Conservation (phyloP, 257 asterid genomes). For the Paulownia fortunei region DNA sequence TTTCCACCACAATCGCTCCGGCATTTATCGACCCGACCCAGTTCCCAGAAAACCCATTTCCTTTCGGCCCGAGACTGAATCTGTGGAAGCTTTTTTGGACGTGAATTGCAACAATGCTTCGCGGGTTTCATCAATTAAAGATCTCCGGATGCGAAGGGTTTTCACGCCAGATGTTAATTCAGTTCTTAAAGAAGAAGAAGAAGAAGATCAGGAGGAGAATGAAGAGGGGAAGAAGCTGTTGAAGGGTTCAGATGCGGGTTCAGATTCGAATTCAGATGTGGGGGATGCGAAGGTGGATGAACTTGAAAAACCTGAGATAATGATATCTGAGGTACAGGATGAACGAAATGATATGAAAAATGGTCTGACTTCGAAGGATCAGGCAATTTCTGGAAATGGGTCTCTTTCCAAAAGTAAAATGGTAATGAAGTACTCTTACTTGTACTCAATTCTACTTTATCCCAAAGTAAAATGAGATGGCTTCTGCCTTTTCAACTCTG, state of each 20-base stretch:
- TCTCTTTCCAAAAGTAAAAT: conserved; percentile 31
- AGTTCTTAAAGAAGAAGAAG: conserved; percentile 20
- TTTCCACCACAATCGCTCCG: conserved; percentile 47
- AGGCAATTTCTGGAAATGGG: conserved; percentile 17
- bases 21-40: conserved; percentile 36
- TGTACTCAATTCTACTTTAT: neutral
- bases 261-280: neutral
- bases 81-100: conserved; percentile 26
- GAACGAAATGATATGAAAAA: conserved; percentile 3
- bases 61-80: neutral
- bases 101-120: conserved; percentile 22
- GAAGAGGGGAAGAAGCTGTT: conserved; percentile 29
- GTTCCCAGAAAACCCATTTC: conserved; percentile 22
- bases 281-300: conserved; percentile 24
- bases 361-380: conserved; percentile 23
- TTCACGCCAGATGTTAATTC: conserved; percentile 46
- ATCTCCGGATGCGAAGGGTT: conserved; percentile 58
- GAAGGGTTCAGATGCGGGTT: conserved; percentile 21
- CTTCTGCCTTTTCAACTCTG: neutral
- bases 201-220: neutral
- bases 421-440: conserved; percentile 32
- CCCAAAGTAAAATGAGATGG: neutral
- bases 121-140: conserved; percentile 44
- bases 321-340: conserved; percentile 17
- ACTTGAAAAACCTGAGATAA: neutral